phyloP scores from a whole-genome alignment of 805 yeast species.

The Hanseniaspora pseudoguilliermondii region DNA sequence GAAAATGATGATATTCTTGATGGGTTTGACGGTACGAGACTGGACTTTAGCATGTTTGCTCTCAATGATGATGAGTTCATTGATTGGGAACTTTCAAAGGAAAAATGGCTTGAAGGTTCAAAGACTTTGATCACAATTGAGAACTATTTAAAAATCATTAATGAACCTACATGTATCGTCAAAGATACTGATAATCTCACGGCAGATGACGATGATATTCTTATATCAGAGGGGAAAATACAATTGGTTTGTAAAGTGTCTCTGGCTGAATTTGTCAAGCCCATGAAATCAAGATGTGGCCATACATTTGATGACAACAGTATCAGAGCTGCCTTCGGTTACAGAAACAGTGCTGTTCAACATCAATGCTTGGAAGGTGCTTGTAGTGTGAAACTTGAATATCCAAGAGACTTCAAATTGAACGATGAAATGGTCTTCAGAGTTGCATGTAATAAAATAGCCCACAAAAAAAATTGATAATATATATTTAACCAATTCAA shows the following conservation, averaged over 20 bases:
- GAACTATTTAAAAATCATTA: conserved; percentile 1
- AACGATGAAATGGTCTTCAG: conserved; percentile 48
- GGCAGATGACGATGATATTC: conserved; percentile 39
- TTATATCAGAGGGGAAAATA: conserved; percentile 58
- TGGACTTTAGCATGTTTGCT: neutral
- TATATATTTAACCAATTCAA: neutral
- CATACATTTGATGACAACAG: conserved; percentile 50
- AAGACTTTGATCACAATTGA: neutral
- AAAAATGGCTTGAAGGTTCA: neutral
- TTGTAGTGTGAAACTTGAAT: conserved; percentile 32
- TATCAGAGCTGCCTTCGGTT: conserved; percentile 28
- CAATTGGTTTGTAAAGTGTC: conserved; percentile 60
- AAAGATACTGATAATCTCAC: conserved; percentile 21
- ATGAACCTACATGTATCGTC: neutral
- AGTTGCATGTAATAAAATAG: conserved; percentile 31
- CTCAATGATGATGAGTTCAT: neutral
- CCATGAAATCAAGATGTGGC: conserved; percentile 46
- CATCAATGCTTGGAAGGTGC: conserved; percentile 48
- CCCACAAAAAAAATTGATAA: conserved; percentile 5
- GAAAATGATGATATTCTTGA: neutral
- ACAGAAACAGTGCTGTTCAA: neutral
- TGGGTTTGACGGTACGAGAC: neutral
- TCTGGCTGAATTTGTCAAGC: conserved; percentile 36
- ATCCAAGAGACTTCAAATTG: conserved; percentile 28
- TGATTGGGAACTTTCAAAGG: neutral